Evolutionary conservation across 257 asterid species (phyloP).

Genomic region (Paulownia fortunei): DNA sequence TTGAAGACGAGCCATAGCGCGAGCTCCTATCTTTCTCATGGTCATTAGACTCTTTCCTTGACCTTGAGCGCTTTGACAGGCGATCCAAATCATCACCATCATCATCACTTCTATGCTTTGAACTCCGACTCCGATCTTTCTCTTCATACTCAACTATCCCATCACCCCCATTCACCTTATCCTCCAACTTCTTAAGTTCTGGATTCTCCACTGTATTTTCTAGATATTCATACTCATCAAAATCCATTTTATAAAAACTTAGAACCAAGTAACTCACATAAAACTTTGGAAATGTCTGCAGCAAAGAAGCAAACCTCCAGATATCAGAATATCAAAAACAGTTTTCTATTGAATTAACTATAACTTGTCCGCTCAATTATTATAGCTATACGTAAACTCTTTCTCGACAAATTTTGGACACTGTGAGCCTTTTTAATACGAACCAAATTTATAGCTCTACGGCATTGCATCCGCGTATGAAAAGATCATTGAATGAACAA

Average conservation of each 20-base stretch:
- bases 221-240: constrained; percentile 63
- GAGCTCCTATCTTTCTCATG: constrained; percentile 50
- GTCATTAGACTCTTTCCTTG: constrained; percentile 49
- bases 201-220: constrained; percentile 61
- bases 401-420: neutral
- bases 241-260: constrained; percentile 45
- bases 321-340: neutral
- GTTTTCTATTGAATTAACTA: neutral
- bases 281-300: constrained; percentile 21
- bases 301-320: constrained; percentile 13
- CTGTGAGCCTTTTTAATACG: neutral
- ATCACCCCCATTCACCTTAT: constrained; percentile 47
- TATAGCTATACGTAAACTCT: neutral
- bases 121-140: constrained; percentile 46
- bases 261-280: constrained; percentile 12
- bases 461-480: constrained; percentile 18
- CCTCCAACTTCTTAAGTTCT: constrained; percentile 42
- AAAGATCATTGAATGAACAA: constrained; percentile 3
- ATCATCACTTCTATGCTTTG: constrained; percentile 52
- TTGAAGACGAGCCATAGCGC: constrained; percentile 43
- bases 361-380: neutral
- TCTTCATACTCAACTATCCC: constrained; percentile 39
- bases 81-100: constrained; percentile 47
- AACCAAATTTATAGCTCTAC: neutral
- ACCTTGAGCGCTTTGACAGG: constrained; percentile 43